These are phyloP conservation scores for Penicillium sp. DNA, from an alignment of 2,329 filamentous ascomycete species.

Conservation along the genomic window DNA sequence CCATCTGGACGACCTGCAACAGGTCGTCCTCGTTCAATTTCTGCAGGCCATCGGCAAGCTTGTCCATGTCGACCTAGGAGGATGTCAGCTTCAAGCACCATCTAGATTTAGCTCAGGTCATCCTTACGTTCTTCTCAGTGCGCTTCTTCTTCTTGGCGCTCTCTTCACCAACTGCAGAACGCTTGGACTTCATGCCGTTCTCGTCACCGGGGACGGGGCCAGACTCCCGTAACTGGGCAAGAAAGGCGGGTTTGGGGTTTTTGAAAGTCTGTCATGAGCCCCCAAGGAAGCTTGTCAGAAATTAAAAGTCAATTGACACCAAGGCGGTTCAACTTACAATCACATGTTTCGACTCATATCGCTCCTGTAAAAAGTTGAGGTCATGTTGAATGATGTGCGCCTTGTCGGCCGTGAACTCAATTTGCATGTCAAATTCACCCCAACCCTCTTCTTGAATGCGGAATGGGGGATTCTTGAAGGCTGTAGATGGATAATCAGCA, in stretches of 20 bases:
- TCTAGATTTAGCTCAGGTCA: not conserved
- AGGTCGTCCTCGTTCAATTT: constrained; percentile 91
- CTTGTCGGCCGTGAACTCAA: constrained; percentile 82
- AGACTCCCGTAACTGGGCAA: constrained; percentile 75
- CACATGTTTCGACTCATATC: constrained; percentile 78
- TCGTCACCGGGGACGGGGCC: constrained; percentile 76
- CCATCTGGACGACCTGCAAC: constrained; percentile 92
- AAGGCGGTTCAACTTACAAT: constrained; percentile 54
- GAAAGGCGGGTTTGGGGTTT: constrained; percentile 84
- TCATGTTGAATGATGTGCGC: constrained; percentile 81
- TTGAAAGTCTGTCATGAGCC: constrained; percentile 83
- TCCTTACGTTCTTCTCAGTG: constrained; percentile 56
- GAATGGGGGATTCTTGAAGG: constrained; percentile 81
- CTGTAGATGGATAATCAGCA: constrained; percentile 45
- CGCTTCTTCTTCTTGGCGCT: constrained; percentile 75
- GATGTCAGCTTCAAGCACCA: constrained; percentile 1
- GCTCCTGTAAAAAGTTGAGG: constrained; percentile 78
- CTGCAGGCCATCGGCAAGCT: constrained; percentile 86
- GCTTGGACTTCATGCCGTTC: constrained; percentile 63
- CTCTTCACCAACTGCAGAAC: constrained; percentile 54
- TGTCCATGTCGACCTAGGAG: constrained; percentile 78
- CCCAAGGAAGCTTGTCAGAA: too few relatives aligned
- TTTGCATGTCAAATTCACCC: constrained; percentile 96
- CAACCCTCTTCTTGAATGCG: constrained; percentile 89
- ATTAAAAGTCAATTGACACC: not conserved